Evolutionary conservation across 352 stramenopile species (phyloP), one percentile per base, ranked within the genome.

Genomic region (Phytophthora lateralis): DNA sequence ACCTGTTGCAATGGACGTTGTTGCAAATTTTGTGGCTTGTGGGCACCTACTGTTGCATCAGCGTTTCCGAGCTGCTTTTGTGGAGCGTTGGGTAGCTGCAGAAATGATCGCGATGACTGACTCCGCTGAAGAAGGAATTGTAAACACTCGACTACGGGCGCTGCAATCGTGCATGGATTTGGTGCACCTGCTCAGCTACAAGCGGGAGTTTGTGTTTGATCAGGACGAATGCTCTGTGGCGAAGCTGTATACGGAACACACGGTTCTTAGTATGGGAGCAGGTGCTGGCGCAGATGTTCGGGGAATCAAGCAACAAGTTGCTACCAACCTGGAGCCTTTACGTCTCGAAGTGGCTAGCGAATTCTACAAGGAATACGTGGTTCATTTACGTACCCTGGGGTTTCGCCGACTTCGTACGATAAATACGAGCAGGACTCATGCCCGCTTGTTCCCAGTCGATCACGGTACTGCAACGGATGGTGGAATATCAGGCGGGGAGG

Each of bases 171-270:
- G 83, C 34, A 91, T 95, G 85, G 80, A 94, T 65, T 58, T 96
- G 35, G 74, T 95, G 24, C 90, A 94, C 26, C 60, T 96, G 26
- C 59, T 96, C 5, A 90, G 82, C 47, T 96, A 95, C 77, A 93
- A 96, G 66, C 77, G 89, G 27, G 73, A 91, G 44, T 92, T 96
- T 73, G 85, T 96, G 15, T 94, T 96, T 39, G 53, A 71, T 37
- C 75, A 75, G 26, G 82, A 93, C 7, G 84, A 91, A 44, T 76
- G 76, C 34, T 71, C 71, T 7, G 77, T 96, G 20, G 84, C 85
- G 2, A 91, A 90, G 32, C 60, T 96, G 4, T 82, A 94, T 38
- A 86, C 80, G 0, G 82, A 96, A 41, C 77, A 93, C 51, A 92
- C 85, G 8, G 69, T 95, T 6, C 55, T 85, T 11, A 80, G 76